A percentile compares a stretch with the other conserved stretches of the same genome.
Evolutionary conservation across 1,139 yeast genomes (phyloP).

Genomic region (Yamadazyma triangularis): DNA sequence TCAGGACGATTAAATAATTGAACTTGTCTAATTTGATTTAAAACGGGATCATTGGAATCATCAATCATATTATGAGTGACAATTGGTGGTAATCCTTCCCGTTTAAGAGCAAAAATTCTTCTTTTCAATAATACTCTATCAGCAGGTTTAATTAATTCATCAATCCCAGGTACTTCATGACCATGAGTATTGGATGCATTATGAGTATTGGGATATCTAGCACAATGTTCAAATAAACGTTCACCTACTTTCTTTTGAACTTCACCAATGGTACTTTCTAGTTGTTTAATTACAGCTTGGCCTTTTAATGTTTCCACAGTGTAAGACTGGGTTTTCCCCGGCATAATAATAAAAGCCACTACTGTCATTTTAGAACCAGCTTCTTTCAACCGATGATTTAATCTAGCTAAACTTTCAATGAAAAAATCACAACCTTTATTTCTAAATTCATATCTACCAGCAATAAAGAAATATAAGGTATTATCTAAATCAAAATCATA

Average conservation of each 20-base stretch:
- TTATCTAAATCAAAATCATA: constrained; percentile 92
- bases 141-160: constrained; percentile 79
- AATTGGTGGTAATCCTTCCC: constrained; percentile 87
- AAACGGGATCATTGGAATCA: constrained; percentile 85
- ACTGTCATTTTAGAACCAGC: constrained; percentile 85
- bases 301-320: constrained; percentile 95
- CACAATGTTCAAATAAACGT: constrained; percentile 86
- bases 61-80: constrained; percentile 98
- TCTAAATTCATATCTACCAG: constrained; percentile 95
- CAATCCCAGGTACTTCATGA: constrained; percentile 55
- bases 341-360: constrained; percentile 98
- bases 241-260: constrained; percentile 86
- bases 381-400: constrained; percentile 81
- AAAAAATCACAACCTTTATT: constrained; percentile 96
- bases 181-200: constrained; percentile 55
- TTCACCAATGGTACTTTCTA: constrained; percentile 85
- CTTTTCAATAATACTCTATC: constrained; percentile 89
- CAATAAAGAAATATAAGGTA: constrained; percentile 90
- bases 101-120: constrained; percentile 87
- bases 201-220: constrained; percentile 61
- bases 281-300: constrained; percentile 90
- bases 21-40: constrained; percentile 89
- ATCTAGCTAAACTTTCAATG: constrained; percentile 87
- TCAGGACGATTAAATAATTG: constrained; percentile 84
- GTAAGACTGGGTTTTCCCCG: constrained; percentile 89